These are phyloP conservation scores for Sanghuangporus sanghuang DNA, from an alignment of 1,284 basidiomycete species.

Conservation along the genomic window DNA sequence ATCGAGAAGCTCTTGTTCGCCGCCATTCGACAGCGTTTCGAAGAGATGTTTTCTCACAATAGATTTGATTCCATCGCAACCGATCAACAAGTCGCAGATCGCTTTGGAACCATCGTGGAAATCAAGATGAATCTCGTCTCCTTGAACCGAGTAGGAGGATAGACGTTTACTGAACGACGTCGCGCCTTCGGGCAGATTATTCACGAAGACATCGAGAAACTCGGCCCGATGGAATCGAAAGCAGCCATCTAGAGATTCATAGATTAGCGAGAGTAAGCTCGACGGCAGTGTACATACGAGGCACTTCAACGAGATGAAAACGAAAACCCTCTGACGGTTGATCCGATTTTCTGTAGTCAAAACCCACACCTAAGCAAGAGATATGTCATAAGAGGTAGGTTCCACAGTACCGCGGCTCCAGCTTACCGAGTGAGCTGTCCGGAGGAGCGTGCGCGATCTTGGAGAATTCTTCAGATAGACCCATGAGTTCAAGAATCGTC, in stretches of 20 bases:
- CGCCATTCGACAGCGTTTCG: slow-evolving; percentile 18
- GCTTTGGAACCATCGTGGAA: slow-evolving; percentile 46
- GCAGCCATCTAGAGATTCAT: slow-evolving; percentile 10
- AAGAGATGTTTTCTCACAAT: slow-evolving; percentile 28
- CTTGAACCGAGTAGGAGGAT: slow-evolving; percentile 33
- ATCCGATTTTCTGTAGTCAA: slow-evolving; percentile 41
- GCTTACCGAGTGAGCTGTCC: slow-evolving; percentile 32
- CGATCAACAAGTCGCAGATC: slow-evolving; percentile 44
- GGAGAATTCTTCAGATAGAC: slow-evolving; percentile 34
- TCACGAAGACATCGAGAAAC: slow-evolving; percentile 43
- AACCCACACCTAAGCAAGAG: slow-evolving; percentile 31
- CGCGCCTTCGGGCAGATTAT: slow-evolving; percentile 35
- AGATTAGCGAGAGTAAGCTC: background rate
- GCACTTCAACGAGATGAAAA: slow-evolving; percentile 34
- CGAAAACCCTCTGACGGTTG: slow-evolving; percentile 32
- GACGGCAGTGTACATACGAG: slow-evolving; percentile 28
- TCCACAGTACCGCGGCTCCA: background rate
- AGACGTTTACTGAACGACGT: slow-evolving; percentile 44
- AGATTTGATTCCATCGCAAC: slow-evolving; percentile 47
- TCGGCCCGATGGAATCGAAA: slow-evolving; percentile 32
- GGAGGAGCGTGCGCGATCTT: slow-evolving; percentile 38
- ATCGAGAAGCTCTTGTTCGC: slow-evolving; percentile 15
- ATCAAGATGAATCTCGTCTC: slow-evolving; percentile 30
- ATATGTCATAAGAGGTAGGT: background rate
- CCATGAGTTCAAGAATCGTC: slow-evolving; percentile 37